Evolutionary conservation across 1,139 yeast genomes (phyloP).

Genomic region (Meyerozyma guilliermondii): DNA sequence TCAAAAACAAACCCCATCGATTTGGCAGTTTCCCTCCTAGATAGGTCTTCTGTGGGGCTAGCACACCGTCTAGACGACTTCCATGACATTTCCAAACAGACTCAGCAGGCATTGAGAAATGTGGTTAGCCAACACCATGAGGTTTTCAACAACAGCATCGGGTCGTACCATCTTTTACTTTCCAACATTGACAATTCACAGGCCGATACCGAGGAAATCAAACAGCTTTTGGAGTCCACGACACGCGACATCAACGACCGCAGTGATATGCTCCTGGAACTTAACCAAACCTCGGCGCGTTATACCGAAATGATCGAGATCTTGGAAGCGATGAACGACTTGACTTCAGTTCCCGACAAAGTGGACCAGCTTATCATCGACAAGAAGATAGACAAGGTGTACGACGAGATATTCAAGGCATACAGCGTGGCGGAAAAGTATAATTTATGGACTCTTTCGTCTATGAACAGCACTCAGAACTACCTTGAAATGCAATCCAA

Average conservation of each 20-base stretch:
- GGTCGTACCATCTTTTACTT: constrained; percentile 28
- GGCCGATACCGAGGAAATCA: constrained; percentile 45
- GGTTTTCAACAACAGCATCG: constrained; percentile 67
- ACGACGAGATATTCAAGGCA: constrained; percentile 54
- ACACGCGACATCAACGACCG: constrained; percentile 50
- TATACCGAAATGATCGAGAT: constrained; percentile 69
- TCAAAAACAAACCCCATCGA: constrained; percentile 68
- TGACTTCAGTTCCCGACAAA: constrained; percentile 55
- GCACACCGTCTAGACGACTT: constrained; percentile 68
- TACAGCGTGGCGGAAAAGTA: constrained; percentile 53
- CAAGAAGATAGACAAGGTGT: constrained; percentile 68
- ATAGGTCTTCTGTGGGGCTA: constrained; percentile 82
- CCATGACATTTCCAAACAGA: constrained; percentile 44
- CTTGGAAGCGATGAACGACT: constrained; percentile 61
- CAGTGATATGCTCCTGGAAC: constrained; percentile 54
- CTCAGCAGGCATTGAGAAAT: constrained; percentile 53
- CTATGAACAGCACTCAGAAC: constrained; percentile 51
- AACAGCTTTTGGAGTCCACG: constrained; percentile 46
- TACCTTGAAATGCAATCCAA: constrained; percentile 62
- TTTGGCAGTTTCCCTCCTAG: constrained; percentile 73
- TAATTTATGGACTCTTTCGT: constrained; percentile 58
- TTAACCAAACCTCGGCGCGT: constrained; percentile 57
- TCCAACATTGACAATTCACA: constrained; percentile 56
- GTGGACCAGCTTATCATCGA: constrained; percentile 64
- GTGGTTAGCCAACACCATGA: constrained; percentile 84